These are phyloP conservation scores for Heteromeles arbutifolia DNA, from an alignment of 306 rosid species.

Conservation along the genomic window DNA sequence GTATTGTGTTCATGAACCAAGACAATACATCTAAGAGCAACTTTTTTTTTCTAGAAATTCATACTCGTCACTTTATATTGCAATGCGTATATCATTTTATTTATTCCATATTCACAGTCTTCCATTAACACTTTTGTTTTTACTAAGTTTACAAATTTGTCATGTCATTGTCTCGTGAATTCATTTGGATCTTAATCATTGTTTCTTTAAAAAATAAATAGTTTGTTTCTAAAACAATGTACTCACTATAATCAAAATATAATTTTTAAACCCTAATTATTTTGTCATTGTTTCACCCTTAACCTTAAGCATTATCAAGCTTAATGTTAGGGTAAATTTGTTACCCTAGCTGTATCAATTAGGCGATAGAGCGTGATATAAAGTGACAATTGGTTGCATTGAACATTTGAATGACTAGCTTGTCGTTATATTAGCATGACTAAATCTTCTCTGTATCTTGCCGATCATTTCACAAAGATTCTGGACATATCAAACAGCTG, in stretches of 20 bases:
- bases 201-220: neutral
- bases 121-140: neutral
- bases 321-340: neutral
- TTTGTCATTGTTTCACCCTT: neutral
- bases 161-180: neutral
- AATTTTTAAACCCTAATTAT: neutral
- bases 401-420: neutral
- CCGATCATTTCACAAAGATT: neutral
- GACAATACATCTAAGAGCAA: neutral
- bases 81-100: too few species aligned
- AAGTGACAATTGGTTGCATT: neutral
- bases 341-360: neutral
- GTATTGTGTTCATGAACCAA: slow-evolving; percentile 10
- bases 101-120: neutral
- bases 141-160: neutral
- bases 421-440: neutral
- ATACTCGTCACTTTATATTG: neutral
- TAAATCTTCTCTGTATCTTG: neutral
- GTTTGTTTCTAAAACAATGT: neutral
- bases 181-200: neutral
- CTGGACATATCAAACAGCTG: neutral
- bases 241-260: neutral
- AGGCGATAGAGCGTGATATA: neutral
- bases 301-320: neutral
- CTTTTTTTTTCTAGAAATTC: too few species aligned